Base-by-base conservation (phyloP, 2,329 filamentous ascomycete species). In the Simplicillium sp. region DNA sequence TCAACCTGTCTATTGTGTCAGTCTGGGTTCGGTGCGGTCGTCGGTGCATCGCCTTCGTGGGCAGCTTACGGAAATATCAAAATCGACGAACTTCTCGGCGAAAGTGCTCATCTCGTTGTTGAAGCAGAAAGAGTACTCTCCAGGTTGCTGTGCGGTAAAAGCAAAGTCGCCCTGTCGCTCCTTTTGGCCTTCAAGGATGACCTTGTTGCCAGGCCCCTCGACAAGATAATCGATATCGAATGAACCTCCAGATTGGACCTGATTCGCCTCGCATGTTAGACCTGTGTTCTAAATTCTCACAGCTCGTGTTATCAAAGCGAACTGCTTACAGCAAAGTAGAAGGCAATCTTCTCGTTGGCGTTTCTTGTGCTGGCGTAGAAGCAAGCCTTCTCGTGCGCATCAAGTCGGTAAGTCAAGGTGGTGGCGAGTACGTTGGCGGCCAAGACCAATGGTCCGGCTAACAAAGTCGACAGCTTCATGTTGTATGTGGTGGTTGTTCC, bases 41-140 rank as follows among this genome's bases (percentile, higher is more conserved):
- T 20, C 16, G 11, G 20, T 25, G 31, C 33, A 34, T 11, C 37
- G 17, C 14, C 9, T 33, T 2, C 29, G 29, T n/a, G 6, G n/a
- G 34, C 29, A 40, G 66, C 83, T 47, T 70, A 92, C 90, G 47
- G 89, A 77, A 58, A 98, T 95, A 68, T 98, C 92, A 57, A 98
- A 96, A 63, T 98, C 92, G 48, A 98, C 89, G 60, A 87, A 81
- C 70, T 98, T 98, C 67, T 98, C 92, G 39, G 89, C 83, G 60
- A 95, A 96, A 1, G 90, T 97, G 58, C 86, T 94, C 85, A 98
- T 95, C 59, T 92, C 84, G 58, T 98, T 98, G 67, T 89, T 85
- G 72, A 98, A 98, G 75, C 92, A 98, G 70, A 98, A 97, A 40
- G 81, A 79, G 68, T 97, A 96, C 57, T 97, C 90, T 50, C 92